phyloP scores from a whole-genome alignment of 805 yeast species.

The Candida chauliodis region DNA sequence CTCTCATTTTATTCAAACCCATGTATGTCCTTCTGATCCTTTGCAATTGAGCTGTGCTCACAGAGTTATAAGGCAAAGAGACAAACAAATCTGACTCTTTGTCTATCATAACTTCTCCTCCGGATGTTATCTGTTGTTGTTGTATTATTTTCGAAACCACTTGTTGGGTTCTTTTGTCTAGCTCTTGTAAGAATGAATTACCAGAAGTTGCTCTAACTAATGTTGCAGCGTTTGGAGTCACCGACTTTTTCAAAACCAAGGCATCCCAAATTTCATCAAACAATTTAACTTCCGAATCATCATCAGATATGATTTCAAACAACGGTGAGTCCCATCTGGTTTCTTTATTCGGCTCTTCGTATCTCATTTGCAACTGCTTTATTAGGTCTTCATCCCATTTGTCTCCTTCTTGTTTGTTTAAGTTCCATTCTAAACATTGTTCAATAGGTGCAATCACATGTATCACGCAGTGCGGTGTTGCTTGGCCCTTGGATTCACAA shows the following conservation, averaged over 20 bases:
- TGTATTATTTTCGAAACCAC: constrained; percentile 63
- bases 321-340: constrained; percentile 94
- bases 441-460: constrained; percentile 72
- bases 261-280: constrained; percentile 66
- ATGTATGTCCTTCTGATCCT: constrained; percentile 80
- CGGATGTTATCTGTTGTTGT: constrained; percentile 56
- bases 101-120: constrained; percentile 42
- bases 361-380: constrained; percentile 72
- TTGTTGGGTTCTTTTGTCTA: constrained; percentile 67
- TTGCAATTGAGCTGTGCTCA: constrained; percentile 75
- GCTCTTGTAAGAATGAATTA: constrained; percentile 69
- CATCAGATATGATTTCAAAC: constrained; percentile 59
- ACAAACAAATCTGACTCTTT: constrained; percentile 44
- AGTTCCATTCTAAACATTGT: constrained; percentile 62
- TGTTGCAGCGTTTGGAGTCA: constrained; percentile 84
- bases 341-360: constrained; percentile 87
- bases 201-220: constrained; percentile 75
- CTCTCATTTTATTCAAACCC: constrained; percentile 74
- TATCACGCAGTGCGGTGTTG: constrained; percentile 79
- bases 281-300: constrained; percentile 49
- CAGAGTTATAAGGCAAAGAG: constrained; percentile 58
- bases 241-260: constrained; percentile 55
- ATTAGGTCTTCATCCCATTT: constrained; percentile 67
- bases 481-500: constrained; percentile 85
- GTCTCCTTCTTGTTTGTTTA: constrained; percentile 18